phyloP scores from a whole-genome alignment of 768 basidiomycete genomes.

The Infundibulicybe gibba region DNA sequence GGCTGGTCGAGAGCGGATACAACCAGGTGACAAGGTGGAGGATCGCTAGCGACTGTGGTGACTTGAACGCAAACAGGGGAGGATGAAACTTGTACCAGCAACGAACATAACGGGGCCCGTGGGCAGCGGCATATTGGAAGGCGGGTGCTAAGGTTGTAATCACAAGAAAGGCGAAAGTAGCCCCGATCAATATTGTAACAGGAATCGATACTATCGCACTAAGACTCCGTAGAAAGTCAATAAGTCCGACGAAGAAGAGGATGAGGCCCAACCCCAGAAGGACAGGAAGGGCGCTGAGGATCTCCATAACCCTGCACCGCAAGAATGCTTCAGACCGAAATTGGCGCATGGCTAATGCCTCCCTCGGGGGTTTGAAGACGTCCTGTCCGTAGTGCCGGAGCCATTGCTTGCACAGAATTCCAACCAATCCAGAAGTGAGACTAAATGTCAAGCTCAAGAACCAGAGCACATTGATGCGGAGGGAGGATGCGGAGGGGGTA shows the following conservation, averaged over 20 bases:
- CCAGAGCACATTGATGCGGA: neutral
- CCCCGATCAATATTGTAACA: too few relatives aligned
- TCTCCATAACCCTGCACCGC: neutral
- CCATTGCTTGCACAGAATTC: neutral
- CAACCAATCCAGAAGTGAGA: neutral
- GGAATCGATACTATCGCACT: too few relatives aligned
- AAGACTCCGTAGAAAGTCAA: neutral
- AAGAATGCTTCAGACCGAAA: neutral
- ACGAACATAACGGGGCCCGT: too few relatives aligned
- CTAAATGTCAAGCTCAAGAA: neutral
- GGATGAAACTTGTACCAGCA: too few relatives aligned
- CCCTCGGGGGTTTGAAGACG: neutral
- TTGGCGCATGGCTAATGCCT: neutral
- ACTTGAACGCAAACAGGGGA: too few relatives aligned
- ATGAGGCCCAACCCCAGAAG: slow-evolving; percentile 1
- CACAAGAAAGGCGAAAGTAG: too few relatives aligned
- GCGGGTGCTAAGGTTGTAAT: too few relatives aligned
- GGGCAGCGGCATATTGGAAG: too few relatives aligned
- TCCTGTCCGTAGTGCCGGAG: neutral
- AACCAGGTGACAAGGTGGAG: too few relatives aligned
- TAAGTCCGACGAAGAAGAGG: slow-evolving; percentile 2
- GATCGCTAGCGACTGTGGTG: too few relatives aligned
- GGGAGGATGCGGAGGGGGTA: neutral
- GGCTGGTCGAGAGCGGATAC: too few relatives aligned
- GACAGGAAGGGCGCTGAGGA: neutral